phyloP scores from a whole-genome alignment of 2,329 filamentous ascomycete genomes.

The Sclerotiophoma versabilis region DNA sequence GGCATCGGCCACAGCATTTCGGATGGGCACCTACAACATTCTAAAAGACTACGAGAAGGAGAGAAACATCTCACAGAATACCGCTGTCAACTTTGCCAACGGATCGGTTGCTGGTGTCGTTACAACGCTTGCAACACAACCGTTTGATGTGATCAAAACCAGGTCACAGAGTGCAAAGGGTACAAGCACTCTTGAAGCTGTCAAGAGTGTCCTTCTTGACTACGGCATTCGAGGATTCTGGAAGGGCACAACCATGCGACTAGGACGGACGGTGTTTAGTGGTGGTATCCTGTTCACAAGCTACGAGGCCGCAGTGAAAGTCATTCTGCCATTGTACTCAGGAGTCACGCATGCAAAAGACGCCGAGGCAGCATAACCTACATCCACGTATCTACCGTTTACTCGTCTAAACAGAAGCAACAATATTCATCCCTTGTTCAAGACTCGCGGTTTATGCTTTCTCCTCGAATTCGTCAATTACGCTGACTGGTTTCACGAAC shows the following conservation, averaged over 20 bases:
- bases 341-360: conserved; percentile 24
- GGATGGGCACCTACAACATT: conserved; percentile 69
- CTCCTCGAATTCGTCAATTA: conserved; percentile 58
- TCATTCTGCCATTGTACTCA: conserved; percentile 54
- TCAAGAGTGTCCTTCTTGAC: conserved; percentile 62
- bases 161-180: conserved; percentile 66
- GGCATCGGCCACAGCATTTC: conserved; percentile 66
- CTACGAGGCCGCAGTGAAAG: conserved; percentile 63
- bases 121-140: conserved; percentile 66
- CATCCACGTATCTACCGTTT: background rate
- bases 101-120: conserved; percentile 67
- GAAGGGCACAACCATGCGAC: conserved; percentile 72
- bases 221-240: conserved; percentile 68
- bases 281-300: conserved; percentile 72
- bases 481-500: conserved; percentile 62
- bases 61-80: conserved; percentile 58
- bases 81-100: conserved; percentile 66
- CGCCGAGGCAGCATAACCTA: conserved; percentile 28
- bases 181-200: conserved; percentile 64
- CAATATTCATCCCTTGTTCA: background rate
- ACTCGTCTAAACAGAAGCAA: background rate
- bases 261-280: conserved; percentile 69
- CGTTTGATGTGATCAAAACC: conserved; percentile 71
- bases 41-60: conserved; percentile 65
- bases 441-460: conserved; percentile 11